phyloP scores from a whole-genome alignment of 345 rosid genomes.

The Trapa incisa region DNA sequence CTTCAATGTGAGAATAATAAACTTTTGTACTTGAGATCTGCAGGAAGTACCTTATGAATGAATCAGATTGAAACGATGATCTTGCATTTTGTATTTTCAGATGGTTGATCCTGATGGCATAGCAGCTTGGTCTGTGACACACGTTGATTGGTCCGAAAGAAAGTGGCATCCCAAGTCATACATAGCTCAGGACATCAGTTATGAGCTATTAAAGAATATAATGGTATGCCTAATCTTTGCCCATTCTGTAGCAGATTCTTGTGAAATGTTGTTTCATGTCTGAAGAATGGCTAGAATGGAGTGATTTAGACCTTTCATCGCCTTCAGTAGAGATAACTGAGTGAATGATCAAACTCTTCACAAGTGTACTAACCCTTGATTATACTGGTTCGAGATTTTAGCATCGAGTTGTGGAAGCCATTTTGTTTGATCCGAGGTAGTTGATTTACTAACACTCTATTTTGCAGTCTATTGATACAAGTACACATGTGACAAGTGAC shows the following conservation, averaged over 20 bases:
- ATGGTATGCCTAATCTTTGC: constrained; percentile 37
- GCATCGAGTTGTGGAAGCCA: too few species aligned
- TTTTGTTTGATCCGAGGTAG: too few species aligned
- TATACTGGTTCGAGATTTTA: too few species aligned
- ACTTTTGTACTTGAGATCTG: constrained; percentile 2
- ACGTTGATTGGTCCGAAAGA: constrained; percentile 98
- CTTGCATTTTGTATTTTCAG: constrained; percentile 16
- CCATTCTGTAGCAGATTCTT: not conserved
- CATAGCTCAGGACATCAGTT: constrained; percentile 47
- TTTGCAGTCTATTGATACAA: constrained; percentile 60
- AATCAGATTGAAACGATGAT: not conserved
- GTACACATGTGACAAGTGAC: constrained; percentile 73
- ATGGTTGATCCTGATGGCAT: constrained; percentile 89
- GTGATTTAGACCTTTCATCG: not conserved
- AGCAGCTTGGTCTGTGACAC: constrained; percentile 86
- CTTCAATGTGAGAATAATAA: constrained; percentile 48
- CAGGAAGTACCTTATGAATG: constrained; percentile 11
- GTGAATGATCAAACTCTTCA: too few species aligned
- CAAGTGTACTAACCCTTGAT: too few species aligned
- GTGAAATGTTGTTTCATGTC: not conserved
- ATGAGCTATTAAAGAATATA: constrained; percentile 58
- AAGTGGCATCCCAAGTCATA: constrained; percentile 98
- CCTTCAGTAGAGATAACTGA: too few species aligned
- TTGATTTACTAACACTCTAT: too few species aligned
- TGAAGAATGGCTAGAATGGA: not conserved